phyloP scores from a whole-genome alignment of 2,329 filamentous ascomycete genomes.

The Colletotrichum gigasporum region DNA sequence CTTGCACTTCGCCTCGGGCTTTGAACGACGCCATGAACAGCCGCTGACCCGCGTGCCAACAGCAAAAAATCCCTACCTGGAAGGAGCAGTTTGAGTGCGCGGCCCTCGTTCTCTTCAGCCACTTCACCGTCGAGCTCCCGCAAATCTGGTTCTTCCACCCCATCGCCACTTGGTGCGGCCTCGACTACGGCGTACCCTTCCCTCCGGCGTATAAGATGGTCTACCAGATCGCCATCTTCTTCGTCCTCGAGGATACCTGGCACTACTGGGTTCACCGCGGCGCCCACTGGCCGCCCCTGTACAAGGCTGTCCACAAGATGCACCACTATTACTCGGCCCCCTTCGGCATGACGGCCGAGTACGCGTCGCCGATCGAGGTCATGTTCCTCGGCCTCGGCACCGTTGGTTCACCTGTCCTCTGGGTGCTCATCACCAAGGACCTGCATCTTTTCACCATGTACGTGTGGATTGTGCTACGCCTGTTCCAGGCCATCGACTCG shows the following conservation, averaged over 20 bases:
- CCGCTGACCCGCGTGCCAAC: background rate
- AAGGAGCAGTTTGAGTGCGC: conserved; percentile 96
- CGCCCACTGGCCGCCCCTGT: conserved; percentile 93
- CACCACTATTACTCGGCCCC: conserved; percentile 99
- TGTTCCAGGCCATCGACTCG: conserved; percentile 97
- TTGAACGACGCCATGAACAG: background rate
- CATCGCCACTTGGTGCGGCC: conserved; percentile 90
- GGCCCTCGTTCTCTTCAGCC: conserved; percentile 88
- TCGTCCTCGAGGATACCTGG: conserved; percentile 96
- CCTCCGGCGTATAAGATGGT: conserved; percentile 86
- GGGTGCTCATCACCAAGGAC: conserved; percentile 83
- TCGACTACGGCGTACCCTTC: conserved; percentile 90
- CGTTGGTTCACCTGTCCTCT: conserved; percentile 83
- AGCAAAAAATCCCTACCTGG: conserved; percentile 85
- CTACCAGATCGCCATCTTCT: conserved; percentile 92
- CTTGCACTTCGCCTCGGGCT: background rate
- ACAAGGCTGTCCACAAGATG: conserved; percentile 98
- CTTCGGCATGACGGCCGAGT: conserved; percentile 97
- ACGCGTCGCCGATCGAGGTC: conserved; percentile 96
- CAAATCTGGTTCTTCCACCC: conserved; percentile 99
- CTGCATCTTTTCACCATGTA: conserved; percentile 99
- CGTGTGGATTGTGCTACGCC: conserved; percentile 88
- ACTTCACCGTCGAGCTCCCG: conserved; percentile 97
- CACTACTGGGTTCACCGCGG: conserved; percentile 97
- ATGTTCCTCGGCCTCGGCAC: conserved; percentile 93